Percentiles rank a stretch among this genome's conserved stretches.
These are phyloP conservation scores for Otatea glauca DNA, from an alignment of 176 grass and related monocot species.

Conservation along the genomic window DNA sequence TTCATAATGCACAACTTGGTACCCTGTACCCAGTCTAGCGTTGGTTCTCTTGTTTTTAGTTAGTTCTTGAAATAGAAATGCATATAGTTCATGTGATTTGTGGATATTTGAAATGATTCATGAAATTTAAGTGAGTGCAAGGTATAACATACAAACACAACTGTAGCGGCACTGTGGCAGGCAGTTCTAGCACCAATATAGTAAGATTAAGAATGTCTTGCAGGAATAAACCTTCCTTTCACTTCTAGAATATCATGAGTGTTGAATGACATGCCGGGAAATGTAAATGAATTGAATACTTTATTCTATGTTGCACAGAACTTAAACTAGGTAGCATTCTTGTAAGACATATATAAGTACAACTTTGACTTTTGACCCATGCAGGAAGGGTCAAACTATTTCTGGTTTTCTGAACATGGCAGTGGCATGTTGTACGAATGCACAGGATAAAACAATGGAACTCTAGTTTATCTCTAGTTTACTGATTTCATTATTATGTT, in stretches of 20 bases:
- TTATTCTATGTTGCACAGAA: neutral
- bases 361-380: slow-evolving; percentile 8
- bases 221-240: neutral
- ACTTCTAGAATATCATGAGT: neutral
- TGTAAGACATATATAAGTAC: neutral
- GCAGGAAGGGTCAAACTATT: neutral
- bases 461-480: neutral
- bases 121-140: neutral
- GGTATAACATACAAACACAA: slow-evolving; percentile 15
- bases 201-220: neutral
- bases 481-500: neutral
- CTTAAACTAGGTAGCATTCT: neutral
- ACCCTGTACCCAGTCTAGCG: neutral
- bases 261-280: neutral
- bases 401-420: neutral
- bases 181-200: slow-evolving; percentile 23
- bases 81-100: neutral
- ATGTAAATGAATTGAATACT: slow-evolving; percentile 20
- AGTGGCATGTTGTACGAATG: neutral
- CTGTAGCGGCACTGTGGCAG: neutral
- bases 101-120: slow-evolving; percentile 19
- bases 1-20: neutral
- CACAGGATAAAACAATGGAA: slow-evolving; percentile 13
- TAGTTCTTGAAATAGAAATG: neutral
- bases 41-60: slow-evolving; percentile 21